Evolutionary conservation across 352 stramenopile genomes (phyloP), one percentile per base, ranked within the genome.

Genomic region (Phytophthora capsici): DNA sequence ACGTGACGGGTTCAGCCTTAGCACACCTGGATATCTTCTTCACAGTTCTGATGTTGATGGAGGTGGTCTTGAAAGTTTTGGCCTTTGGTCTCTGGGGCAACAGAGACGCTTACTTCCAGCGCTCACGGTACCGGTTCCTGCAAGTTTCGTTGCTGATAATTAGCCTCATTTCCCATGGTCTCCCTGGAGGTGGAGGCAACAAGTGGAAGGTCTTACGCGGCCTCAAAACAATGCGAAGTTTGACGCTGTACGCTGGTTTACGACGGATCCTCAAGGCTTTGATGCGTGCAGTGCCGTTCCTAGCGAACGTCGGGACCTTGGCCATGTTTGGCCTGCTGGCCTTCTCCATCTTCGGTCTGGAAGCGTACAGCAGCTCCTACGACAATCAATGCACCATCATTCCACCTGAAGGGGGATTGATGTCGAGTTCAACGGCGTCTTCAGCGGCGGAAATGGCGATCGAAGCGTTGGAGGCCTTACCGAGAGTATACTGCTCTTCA

Each of bases 281-380:
- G 9, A 71, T 77, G 32, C 79, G 83, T 1, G 85, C 85, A 0
- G 73, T 94, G 4, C 85, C 85, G 23, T 91, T 94, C 45, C 69
- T 94, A 3, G 80, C 85, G 28, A 94, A 94, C 46, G 85, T 94
- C 14, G 75, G 65, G 4, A 90, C 81, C 22, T 74, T 94, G 28
- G 75, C 85, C 5, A 68, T 92, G 46, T 94, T 94, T 26, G 88
- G 88, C 6, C 46, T 94, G 23, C 73, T 94, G 9, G 81, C 81
- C 17, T 94, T 94, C 53, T 90, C 82, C 14, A 88, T 94, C 38
- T 91, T 94, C 51, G 82, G 78, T 0, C 71, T 92, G 4, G 85
- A 94, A 41, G 85, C 83, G 17, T 92, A 86, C 64, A 69, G 62
- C 23, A 77, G 79, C 17, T 63, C 71, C 13, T 93, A 78, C 63